Percentiles rank a stretch among this genome's conserved stretches.
phyloP scores from a whole-genome alignment of 805 yeast genomes.

The Nakazawaea ambrosiae region DNA sequence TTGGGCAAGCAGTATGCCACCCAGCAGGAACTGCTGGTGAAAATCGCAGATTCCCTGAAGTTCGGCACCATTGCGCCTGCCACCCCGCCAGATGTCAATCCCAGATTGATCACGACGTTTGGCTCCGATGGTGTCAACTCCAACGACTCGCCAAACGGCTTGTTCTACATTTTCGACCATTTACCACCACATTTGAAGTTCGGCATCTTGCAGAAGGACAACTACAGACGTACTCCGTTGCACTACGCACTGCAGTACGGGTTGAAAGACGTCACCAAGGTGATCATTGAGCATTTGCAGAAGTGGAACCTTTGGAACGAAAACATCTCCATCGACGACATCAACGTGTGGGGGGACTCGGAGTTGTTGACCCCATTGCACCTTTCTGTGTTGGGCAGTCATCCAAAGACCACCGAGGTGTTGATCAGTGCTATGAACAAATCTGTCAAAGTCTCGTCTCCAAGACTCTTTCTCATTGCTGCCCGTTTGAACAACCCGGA shows the following conservation, averaged over 20 bases:
- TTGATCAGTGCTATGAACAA: constrained; percentile 41
- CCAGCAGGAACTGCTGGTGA: constrained; percentile 17
- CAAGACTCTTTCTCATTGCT: constrained; percentile 58
- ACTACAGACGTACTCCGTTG: constrained; percentile 74
- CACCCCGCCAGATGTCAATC: constrained; percentile 43
- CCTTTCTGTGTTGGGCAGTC: constrained; percentile 74
- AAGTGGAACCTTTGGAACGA: constrained; percentile 55
- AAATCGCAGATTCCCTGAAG: constrained; percentile 10
- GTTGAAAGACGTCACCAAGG: constrained; percentile 50
- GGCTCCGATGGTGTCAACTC: constrained; percentile 61
- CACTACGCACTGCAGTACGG: constrained; percentile 91
- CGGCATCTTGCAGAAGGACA: constrained; percentile 61
- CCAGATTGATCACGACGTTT: constrained; percentile 43
- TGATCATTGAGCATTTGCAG: constrained; percentile 48
- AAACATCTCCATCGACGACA: constrained; percentile 47
- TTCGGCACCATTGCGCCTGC: constrained; percentile 31
- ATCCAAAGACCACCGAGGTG: constrained; percentile 65
- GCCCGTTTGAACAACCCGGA: constrained; percentile 57
- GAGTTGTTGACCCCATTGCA: constrained; percentile 80
- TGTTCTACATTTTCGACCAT: constrained; percentile 49
- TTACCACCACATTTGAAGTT: constrained; percentile 48
- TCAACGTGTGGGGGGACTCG: constrained; percentile 62
- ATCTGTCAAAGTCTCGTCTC: constrained; percentile 35
- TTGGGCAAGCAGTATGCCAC: constrained; percentile 57
- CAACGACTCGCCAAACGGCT: constrained; percentile 50